A percentile compares a stretch with the other conserved stretches of the same genome.
These are phyloP conservation scores for Choricystis sp. DNA, from an alignment of 139 green algal genomes.

Conservation along the genomic window DNA sequence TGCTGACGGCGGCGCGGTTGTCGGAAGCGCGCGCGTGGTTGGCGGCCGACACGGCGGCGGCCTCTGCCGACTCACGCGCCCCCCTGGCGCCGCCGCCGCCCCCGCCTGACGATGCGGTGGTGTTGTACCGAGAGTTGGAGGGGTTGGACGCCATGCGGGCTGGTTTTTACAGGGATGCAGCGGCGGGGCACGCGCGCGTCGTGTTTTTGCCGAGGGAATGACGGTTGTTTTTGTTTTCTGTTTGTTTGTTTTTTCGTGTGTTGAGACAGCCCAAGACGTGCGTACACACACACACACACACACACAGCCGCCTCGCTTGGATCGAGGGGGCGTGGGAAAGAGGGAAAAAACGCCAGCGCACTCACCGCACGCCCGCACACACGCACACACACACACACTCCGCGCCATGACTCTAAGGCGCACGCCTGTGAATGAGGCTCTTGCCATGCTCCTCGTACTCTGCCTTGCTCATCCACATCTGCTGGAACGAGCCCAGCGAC, in stretches of 20 bases:
- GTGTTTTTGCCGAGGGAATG: not conserved
- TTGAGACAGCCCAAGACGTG: too few species aligned
- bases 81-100: too few species aligned
- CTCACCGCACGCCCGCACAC: not conserved
- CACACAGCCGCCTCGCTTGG: too few species aligned
- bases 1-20: conserved; percentile 54
- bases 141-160: not conserved
- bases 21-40: conserved; percentile 13
- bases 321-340: too few species aligned
- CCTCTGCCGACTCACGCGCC: not conserved
- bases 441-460: conserved; percentile 89
- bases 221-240: too few species aligned
- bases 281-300: too few species aligned
- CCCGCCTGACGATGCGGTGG: too few species aligned
- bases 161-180: not conserved
- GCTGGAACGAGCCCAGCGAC: conserved; percentile 86
- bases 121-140: not conserved
- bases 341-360: not conserved
- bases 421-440: conserved; percentile 71
- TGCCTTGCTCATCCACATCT: conserved; percentile 88
- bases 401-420: conserved; percentile 26
- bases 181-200: not conserved
- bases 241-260: too few species aligned
- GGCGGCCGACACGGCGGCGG: not conserved
- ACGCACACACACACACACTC: not conserved